Base-by-base conservation (phyloP, 2,329 filamentous ascomycete species). In the Triangularia verruculosa region DNA sequence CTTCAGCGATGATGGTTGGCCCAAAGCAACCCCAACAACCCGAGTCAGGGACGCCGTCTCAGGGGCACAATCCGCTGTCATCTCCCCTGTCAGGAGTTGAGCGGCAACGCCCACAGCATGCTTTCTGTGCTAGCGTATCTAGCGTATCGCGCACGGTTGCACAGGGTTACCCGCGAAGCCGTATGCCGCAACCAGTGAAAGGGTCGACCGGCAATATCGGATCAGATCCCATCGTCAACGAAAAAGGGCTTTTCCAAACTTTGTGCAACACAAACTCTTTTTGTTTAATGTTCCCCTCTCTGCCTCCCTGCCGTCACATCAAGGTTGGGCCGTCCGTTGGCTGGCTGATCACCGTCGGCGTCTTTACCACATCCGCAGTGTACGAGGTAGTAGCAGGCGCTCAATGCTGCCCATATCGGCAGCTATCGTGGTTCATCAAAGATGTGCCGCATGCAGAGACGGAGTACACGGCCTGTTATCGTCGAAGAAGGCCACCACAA, bases 201-300 rank as follows among this genome's bases (percentile, higher is more conserved):
- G 15, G 39, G 22, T 32, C 20, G 52, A 39, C 64, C 64, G 66
- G 68, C 61, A 68, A 64, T 64, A 68, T 67, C 66, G 66, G 67
- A 67, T 67, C 66, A 67, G 65, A 66, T 67, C 63, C 39, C 39
- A 47, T 47, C 39, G 20, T 20, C n/a, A 15, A 39, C 13, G 3
- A 47, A 8, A 47, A 9, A 47, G 20, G 39, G n/a, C 15, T 34
- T 56, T 43, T 39, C 59, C 53, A 54, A 66, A 64, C 61, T 66
- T 67, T 67, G 67, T 69, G 64, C 63, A 47, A 67, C 67, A 32
- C 47, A 52, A 64, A 27, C 34, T 52, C 52, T 52, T 39, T 56
- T 17, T n/a, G 30, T 47, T 28, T 24, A 8, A 30, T 24, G 34
- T 28, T 28, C 9, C 6, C 34, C 34, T 12, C 39, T 47, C 5